Conservation (phyloP, 306 rosid genomes). For the Macrotyloma uniflorum region DNA sequence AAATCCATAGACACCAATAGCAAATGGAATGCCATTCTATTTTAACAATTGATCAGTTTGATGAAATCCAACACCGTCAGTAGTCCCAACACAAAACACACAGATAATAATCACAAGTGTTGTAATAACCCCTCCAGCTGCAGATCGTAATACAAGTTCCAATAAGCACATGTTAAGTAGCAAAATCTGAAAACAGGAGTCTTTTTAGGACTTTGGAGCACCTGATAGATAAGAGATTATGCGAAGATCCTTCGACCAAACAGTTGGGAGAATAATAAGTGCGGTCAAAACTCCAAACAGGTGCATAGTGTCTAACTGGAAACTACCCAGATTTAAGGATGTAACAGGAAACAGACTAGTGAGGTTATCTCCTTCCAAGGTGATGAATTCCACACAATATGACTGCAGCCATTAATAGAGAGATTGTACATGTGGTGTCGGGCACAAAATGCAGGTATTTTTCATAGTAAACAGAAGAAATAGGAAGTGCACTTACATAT, state of each 20-base stretch:
- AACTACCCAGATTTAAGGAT: constrained; percentile 52
- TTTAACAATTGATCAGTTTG: constrained; percentile 53
- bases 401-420: constrained; percentile 50
- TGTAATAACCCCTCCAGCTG: constrained; percentile 72
- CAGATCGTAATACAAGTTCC: constrained; percentile 29
- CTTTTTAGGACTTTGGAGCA: constrained; percentile 13
- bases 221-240: constrained; percentile 75
- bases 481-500: constrained; percentile 60
- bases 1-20: constrained; percentile 76
- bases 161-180: constrained; percentile 6
- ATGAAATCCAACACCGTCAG: constrained; percentile 59
- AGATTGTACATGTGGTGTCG: neutral
- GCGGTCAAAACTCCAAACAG: constrained; percentile 66
- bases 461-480: neutral
- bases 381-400: constrained; percentile 75
- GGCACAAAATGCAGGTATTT: neutral
- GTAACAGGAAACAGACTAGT: constrained; percentile 64
- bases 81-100: constrained; percentile 63
- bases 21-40: constrained; percentile 71
- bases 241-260: constrained; percentile 75
- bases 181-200: neutral
- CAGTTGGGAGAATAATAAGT: constrained; percentile 69
- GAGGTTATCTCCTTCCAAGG: constrained; percentile 82
- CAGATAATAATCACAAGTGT: constrained; percentile 61
- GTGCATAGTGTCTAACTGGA: constrained; percentile 67